Base-by-base conservation (phyloP, 1,284 basidiomycete species). In the Termitomyces sp. region DNA sequence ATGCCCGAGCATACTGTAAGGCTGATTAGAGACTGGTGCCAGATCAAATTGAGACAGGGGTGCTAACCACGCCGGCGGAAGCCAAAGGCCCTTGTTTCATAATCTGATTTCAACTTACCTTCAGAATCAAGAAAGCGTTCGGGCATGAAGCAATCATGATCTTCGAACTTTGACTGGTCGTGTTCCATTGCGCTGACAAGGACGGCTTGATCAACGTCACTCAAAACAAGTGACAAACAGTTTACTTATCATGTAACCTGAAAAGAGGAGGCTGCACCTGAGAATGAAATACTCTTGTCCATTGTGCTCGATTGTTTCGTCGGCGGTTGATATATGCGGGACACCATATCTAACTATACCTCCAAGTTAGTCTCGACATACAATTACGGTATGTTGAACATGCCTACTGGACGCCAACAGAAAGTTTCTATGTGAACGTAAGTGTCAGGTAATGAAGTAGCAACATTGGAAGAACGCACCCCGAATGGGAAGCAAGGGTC, bases 341-440 rank as follows among this genome's bases (percentile, higher is more conserved):
- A 41, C 12, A 40, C 49, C 49, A 31, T 13, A 21, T 2, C 39
- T 39, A 7, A 12, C 49, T 50, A 44, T 4, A 3, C 0, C 42
- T 19, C 24, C 9, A 40, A 19, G 12, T 30, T 31, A 30, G 38
- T 19, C 13, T 6, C 34, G 24, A 28, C 26, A 17, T 12, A 6
- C 5, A 28, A 30, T 5, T 31, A 30, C 19, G 28, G 30, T 28
- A 3, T 19, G 7, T 46, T 12, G 9, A 21, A 5, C 28, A 19
- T 48, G 21, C 51, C 51, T 28, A 36, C 51, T 5, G 51, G 51
- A 1, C 51, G 42, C 51, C 51, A 52, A 9, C 51, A 43, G 4
- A 52, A 17, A 7, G 51, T 45, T 28, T 52, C 51, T 52, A 12
- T 10, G 30, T 5, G n/a, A 26, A 15, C 19, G 13, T 38, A 3